A percentile compares a stretch with the other conserved stretches of the same genome.
Evolutionary conservation across 345 rosid genomes (phyloP).

Genomic region (Alliaria petiolata): DNA sequence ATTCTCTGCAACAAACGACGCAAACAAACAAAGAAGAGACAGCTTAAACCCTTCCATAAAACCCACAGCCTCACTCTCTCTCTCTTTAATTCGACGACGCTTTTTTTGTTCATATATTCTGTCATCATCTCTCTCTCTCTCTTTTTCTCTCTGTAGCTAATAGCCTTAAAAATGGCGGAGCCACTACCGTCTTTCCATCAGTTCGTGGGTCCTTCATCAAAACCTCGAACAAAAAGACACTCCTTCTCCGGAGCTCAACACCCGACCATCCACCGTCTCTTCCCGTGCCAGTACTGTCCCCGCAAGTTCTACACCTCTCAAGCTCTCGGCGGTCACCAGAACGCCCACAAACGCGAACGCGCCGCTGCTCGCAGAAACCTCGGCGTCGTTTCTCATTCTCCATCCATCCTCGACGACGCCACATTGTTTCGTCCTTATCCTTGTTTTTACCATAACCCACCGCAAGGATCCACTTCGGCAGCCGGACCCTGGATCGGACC

Average conservation of each 20-base stretch:
- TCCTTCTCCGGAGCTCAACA: constrained; percentile 16
- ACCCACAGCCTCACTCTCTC: background rate
- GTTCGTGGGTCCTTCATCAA: constrained; percentile 11
- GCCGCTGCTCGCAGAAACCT: constrained; percentile 72
- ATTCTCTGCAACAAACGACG: constrained; percentile 38
- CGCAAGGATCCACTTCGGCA: background rate
- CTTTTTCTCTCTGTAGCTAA: background rate
- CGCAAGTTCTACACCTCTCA: constrained; percentile 92
- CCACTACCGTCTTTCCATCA: constrained; percentile 26
- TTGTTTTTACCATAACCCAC: constrained; percentile 13
- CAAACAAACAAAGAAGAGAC: constrained; percentile 32
- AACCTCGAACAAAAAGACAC: constrained; percentile 22
- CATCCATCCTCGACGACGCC: constrained; percentile 13
- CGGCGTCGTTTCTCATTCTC: constrained; percentile 15
- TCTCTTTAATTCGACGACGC: background rate
- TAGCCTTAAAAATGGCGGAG: constrained; percentile 20
- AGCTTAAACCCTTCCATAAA: constrained; percentile 31
- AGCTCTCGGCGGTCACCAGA: constrained; percentile 98
- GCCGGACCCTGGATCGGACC: background rate
- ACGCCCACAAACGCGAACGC: constrained; percentile 94
- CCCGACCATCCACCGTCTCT: constrained; percentile 40
- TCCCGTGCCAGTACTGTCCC: constrained; percentile 78
- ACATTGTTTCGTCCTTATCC: constrained; percentile 14
- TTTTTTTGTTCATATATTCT: background rate
- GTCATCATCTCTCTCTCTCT: background rate